Base-by-base conservation (phyloP, 2,329 filamentous ascomycete species). In the Fusarium marasasianum region DNA sequence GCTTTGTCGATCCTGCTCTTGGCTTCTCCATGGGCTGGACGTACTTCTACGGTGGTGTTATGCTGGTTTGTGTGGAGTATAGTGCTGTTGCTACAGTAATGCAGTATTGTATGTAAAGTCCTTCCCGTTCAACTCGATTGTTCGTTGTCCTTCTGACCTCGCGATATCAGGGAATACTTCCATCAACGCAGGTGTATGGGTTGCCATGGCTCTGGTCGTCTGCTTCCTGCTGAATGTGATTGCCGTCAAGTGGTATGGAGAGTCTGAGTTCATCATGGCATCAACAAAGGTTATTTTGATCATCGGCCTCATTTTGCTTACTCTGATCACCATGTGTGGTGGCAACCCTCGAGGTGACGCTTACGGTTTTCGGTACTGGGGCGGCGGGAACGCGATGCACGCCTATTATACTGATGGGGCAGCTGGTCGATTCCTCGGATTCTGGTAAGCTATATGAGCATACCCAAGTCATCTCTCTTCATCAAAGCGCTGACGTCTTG, bases 51-150 rank as follows among this genome's bases (percentile, higher is more conserved):
- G 40, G 20, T 6, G 40, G 40, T 41, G 40, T 41, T 22, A n/a
- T 41, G 40, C 40, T 41, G 13, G 40, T 41, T 22, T 41, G 20
- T 14, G 40, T 41, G 13, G 40, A 41, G 22, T 41, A 41, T 13
- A 41, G 40, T 41, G 40, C 40, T 22, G 40, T 41, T 41, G 40
- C 40, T 9, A 41, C 40, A 1, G 40, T 41, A 22, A 41, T n/a
- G 40, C 40, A 41, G 40, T 41, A 41, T 41, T 41, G 40, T 41
- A 41, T n/a, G 40, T n/a, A 0, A 14, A n/a, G 40, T 1, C 8
- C 12, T n/a, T n/a, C 2, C 38, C 0, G 7, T 0, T 14, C 4
- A 9, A 40, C 0, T 40, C 1, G 6, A 3, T 22, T 15, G 8
- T 22, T 41, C 8, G 20, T 14, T 22, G 8, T n/a, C 13, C 20